phyloP scores from a whole-genome alignment of 2,329 filamentous ascomycete genomes.

The Neofusicoccum sp. region DNA sequence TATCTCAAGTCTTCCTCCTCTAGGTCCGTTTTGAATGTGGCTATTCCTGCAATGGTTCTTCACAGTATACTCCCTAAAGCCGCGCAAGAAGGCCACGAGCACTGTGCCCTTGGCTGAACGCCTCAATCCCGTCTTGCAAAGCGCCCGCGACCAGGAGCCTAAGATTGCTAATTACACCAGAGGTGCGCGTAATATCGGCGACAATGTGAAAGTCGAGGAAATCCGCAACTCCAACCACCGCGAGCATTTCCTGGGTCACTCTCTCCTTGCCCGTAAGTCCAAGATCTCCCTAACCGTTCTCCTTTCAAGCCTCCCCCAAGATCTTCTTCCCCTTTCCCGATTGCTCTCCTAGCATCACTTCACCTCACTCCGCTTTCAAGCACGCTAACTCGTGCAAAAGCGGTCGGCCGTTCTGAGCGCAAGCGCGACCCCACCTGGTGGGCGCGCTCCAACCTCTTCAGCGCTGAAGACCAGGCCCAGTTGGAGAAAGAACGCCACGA shows the following conservation, averaged over 20 bases:
- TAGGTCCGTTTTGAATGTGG: background rate
- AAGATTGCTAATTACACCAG: background rate
- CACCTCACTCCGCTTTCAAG: background rate
- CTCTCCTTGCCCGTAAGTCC: constrained; percentile 70
- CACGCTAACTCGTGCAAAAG: background rate
- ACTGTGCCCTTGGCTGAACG: background rate
- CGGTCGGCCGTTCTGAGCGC: background rate
- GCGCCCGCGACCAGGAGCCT: background rate
- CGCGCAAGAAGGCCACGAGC: background rate
- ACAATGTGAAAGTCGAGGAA: constrained; percentile 94
- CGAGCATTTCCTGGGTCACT: constrained; percentile 90
- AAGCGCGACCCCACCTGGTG: constrained; percentile 1
- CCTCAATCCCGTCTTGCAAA: background rate
- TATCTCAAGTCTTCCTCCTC: background rate
- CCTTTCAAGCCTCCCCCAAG: too few relatives aligned
- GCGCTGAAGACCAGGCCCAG: background rate
- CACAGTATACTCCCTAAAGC: background rate
- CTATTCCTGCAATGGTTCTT: background rate
- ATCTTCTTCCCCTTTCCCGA: background rate
- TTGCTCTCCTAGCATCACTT: background rate
- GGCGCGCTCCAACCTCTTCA: background rate
- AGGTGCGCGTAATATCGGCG: constrained; percentile 7
- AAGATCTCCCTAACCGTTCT: background rate
- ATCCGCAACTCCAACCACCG: constrained; percentile 85
- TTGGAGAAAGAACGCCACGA: background rate